Percentiles rank a stretch among this genome's conserved stretches.
Evolutionary conservation across 805 yeast genomes (phyloP).

Genomic region (Diddensiella caesifluorescens): DNA sequence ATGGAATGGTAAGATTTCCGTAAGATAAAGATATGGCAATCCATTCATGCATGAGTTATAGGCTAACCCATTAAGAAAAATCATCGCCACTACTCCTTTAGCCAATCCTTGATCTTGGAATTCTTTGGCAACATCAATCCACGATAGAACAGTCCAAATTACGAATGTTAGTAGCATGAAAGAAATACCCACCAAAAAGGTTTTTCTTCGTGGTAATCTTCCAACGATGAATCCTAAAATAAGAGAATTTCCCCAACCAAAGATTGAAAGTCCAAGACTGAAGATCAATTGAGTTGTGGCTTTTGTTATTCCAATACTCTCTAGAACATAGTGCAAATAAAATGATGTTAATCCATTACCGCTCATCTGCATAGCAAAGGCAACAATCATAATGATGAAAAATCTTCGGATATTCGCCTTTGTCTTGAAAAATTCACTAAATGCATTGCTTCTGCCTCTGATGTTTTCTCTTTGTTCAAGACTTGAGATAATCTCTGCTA

Average conservation of each 20-base stretch:
- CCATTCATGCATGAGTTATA: slow-evolving; percentile 7
- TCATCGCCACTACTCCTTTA: slow-evolving; percentile 9
- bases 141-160: slow-evolving; percentile 44
- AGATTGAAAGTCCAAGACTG: slow-evolving; percentile 19
- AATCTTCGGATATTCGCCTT: slow-evolving; percentile 10
- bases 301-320: slow-evolving; percentile 48
- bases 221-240: slow-evolving; percentile 3
- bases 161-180: slow-evolving; percentile 8
- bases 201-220: slow-evolving; percentile 4
- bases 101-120: slow-evolving; percentile 3
- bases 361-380: slow-evolving; percentile 13
- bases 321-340: slow-evolving; percentile 45
- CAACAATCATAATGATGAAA: slow-evolving; percentile 7
- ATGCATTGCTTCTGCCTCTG: slow-evolving; percentile 1
- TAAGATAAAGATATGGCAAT: slow-evolving; percentile 25
- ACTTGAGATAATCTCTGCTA: slow-evolving; percentile 14
- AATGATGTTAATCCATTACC: slow-evolving; percentile 27
- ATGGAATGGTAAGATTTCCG: slow-evolving; percentile 25
- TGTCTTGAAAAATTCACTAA: slow-evolving; percentile 5
- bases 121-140: slow-evolving; percentile 38
- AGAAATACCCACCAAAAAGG: slow-evolving; percentile 7
- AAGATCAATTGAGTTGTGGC: slow-evolving; percentile 9
- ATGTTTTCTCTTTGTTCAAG: slow-evolving; percentile 32
- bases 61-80: slow-evolving; percentile 5
- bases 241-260: slow-evolving; percentile 1